Evolutionary conservation across 2,329 filamentous ascomycete species (phyloP).

Genomic region (Exophiala sp.): DNA sequence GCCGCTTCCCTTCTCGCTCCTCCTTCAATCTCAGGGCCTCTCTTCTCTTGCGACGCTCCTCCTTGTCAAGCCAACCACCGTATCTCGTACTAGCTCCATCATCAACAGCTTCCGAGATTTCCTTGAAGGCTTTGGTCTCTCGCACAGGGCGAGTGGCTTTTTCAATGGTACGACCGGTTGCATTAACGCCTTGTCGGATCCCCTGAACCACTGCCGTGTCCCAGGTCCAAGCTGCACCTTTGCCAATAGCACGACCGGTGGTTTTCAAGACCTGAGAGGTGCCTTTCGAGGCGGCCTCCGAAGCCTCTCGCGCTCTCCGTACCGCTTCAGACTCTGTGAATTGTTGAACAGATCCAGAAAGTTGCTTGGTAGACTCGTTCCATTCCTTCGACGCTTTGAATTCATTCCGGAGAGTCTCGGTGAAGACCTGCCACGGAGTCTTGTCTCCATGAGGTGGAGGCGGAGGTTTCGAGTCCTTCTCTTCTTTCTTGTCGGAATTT

Average conservation of each 20-base stretch:
- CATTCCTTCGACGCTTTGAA: slow-evolving; percentile 98
- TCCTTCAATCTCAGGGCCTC: slow-evolving; percentile 64
- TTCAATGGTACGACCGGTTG: slow-evolving; percentile 79
- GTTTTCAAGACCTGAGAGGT: slow-evolving; percentile 76
- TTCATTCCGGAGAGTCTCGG: slow-evolving; percentile 87
- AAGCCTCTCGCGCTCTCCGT: slow-evolving; percentile 75
- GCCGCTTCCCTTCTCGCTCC: slow-evolving; percentile 44
- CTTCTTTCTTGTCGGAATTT: slow-evolving; percentile 40
- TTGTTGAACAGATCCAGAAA: slow-evolving; percentile 80
- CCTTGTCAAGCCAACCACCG: slow-evolving; percentile 93
- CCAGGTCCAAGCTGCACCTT: slow-evolving; percentile 94
- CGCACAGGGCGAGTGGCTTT: slow-evolving; percentile 92
- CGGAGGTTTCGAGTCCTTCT: slow-evolving; percentile 54
- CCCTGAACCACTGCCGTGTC: slow-evolving; percentile 91
- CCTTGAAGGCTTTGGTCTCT: slow-evolving; percentile 89
- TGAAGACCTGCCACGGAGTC: slow-evolving; percentile 97
- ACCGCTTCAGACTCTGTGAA: slow-evolving; percentile 92
- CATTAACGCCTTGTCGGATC: slow-evolving; percentile 75
- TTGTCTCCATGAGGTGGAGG: slow-evolving; percentile 97
- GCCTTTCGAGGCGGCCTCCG: slow-evolving; percentile 76
- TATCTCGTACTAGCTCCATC: slow-evolving; percentile 95
- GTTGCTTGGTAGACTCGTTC: slow-evolving; percentile 96
- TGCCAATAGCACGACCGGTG: slow-evolving; percentile 80
- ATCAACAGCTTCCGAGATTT: slow-evolving; percentile 89
- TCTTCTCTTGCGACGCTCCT: slow-evolving; percentile 76